Evolutionary conservation across 495 filamentous ascomycete genomes (phyloP).

Genomic region (Hypoxylon lenormandii): DNA sequence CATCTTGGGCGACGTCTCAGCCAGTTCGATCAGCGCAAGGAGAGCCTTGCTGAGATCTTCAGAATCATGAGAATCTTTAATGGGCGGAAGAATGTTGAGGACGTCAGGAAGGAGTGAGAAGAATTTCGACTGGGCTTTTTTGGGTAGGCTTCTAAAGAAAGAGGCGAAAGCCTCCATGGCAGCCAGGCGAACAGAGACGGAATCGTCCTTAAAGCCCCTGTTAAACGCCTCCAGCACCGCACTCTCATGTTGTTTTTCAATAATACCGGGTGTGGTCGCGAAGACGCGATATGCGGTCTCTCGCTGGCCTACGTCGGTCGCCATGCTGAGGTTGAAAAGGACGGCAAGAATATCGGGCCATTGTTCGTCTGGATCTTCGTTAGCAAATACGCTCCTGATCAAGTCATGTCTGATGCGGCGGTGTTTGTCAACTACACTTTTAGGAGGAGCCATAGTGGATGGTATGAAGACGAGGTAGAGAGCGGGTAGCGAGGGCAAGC

Average conservation of each 20-base stretch:
- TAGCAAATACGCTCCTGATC: constrained; percentile 28
- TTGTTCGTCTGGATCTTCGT: constrained; percentile 70
- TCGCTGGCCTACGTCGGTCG: constrained; percentile 79
- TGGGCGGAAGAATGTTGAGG: constrained; percentile 89
- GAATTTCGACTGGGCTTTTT: constrained; percentile 88
- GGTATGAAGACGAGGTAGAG: neutral
- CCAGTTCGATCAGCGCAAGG: constrained; percentile 89
- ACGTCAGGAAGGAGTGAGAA: constrained; percentile 86
- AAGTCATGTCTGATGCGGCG: neutral
- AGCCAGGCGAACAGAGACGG: constrained; percentile 83
- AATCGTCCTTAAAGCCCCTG: constrained; percentile 89
- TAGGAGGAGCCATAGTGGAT: neutral
- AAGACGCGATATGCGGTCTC: constrained; percentile 95
- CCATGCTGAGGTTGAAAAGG: constrained; percentile 89
- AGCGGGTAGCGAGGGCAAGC: neutral
- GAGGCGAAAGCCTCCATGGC: constrained; percentile 97
- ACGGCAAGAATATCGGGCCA: constrained; percentile 91
- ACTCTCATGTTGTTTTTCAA: constrained; percentile 93
- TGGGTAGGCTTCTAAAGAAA: constrained; percentile 89
- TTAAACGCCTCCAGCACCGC: constrained; percentile 85
- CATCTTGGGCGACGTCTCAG: constrained; percentile 92
- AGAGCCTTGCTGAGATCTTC: constrained; percentile 90
- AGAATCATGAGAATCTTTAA: constrained; percentile 88
- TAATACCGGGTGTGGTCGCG: constrained; percentile 92
- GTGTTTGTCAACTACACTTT: neutral